Evolutionary conservation across 2,329 filamentous ascomycete genomes (phyloP).

Genomic region (Eutypa lata): DNA sequence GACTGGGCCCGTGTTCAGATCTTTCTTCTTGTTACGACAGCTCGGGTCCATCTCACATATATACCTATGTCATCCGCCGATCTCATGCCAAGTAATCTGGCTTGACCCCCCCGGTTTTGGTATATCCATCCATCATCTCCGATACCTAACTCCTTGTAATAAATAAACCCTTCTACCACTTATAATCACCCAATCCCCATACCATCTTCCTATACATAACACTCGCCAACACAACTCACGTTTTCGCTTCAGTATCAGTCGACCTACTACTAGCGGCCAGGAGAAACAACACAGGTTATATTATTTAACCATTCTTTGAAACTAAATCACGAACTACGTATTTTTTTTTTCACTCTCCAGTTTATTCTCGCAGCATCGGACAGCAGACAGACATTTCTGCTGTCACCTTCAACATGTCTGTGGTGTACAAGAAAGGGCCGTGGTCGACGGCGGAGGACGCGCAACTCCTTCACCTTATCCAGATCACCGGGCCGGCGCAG

Average conservation of each 20-base stretch:
- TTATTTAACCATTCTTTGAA: too few species aligned
- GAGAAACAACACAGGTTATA: too few species aligned
- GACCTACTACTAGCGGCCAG: background rate
- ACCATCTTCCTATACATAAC: background rate
- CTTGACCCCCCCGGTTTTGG: background rate
- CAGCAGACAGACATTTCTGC: background rate
- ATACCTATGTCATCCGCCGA: background rate
- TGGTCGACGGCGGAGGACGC: slow-evolving; percentile 79
- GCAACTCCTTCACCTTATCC: slow-evolving; percentile 67
- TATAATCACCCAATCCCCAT: background rate
- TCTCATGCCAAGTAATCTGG: background rate
- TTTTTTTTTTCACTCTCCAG: too few species aligned
- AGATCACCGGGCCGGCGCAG: slow-evolving; percentile 72
- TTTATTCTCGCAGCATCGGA: background rate
- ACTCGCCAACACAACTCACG: background rate
- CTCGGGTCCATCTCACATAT: background rate
- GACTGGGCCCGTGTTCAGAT: background rate
- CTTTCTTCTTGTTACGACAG: background rate
- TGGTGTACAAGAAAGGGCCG: slow-evolving; percentile 58
- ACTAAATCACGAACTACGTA: too few species aligned
- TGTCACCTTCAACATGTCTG: background rate
- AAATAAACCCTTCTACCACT: background rate
- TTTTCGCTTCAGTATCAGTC: background rate
- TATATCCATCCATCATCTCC: background rate
- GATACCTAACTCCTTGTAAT: background rate